Evolutionary conservation across 2,329 filamentous ascomycete genomes (phyloP), one percentile per base, ranked within the genome.

Genomic region (Sclerotinia spermophila): DNA sequence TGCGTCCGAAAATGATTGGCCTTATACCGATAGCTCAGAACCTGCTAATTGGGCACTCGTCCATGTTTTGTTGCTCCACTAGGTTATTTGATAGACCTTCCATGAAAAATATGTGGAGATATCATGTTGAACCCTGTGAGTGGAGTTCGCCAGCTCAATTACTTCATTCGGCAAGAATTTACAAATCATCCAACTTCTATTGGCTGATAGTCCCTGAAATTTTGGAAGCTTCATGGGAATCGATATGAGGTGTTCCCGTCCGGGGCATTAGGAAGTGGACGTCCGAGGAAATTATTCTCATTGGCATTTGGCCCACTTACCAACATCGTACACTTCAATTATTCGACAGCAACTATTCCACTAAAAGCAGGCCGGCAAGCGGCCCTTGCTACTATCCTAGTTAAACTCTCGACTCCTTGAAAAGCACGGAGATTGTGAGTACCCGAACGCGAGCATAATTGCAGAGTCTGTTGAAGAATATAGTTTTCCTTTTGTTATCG

Each of bases 31-130:
- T 56, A 56, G 21, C 53, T 56, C 27, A 24, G 27, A 33, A 56
- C 33, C 4, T 33, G 53, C 17, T 33, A 33, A 56, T 33, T 83
- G n/a, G 84, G 81, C 40, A 53, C n/a, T 30, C 27, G 48, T n/a
- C 48, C 13, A 53, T 53, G 48, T 53, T 27, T 53, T 17, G 17
- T 53, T 53, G 48, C n/a, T 17, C 48, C 48, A 27, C n/a, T 30
- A 53, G 48, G 13, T 8, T 30, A 15, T 27, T 53, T 53, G 8
- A 53, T 27, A 30, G 48, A 6, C 11, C 17, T 27, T 27, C 15
- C 13, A 27, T 53, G 48, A n/a, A 7, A 53, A 53, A 17, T n/a
- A 15, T 53, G 48, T 53, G 48, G 48, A 53, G 48, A 53, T 27
- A 6, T 53, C 13, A 53, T 27, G 17, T 27, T 53, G 48, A 53